Base-by-base conservation (phyloP, 371 early-diverging fungal species). In the Haplosporangium sp. region DNA sequence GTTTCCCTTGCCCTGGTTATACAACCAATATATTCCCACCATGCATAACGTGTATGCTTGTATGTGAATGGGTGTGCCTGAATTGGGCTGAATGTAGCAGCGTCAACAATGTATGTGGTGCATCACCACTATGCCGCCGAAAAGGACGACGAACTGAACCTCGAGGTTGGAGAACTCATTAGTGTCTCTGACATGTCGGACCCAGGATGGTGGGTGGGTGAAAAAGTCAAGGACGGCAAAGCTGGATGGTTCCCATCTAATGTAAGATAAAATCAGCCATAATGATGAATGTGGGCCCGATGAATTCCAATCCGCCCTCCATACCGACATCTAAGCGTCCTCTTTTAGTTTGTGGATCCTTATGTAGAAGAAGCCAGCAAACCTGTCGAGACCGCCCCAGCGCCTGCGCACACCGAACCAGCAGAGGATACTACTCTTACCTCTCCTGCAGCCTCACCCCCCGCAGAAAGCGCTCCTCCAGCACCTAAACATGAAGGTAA, bases 171-270 rank as follows among this genome's bases (percentile, higher is more conserved):
- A 52, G 91, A 91, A 69, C 59, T 84, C 53, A 80, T 92, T 45
- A 80, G 63, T 2, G 90, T 92, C 13, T 83, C 83, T 18, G 86
- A 88, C 59, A 72, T 75, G 53, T 83, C 85, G 50, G 86, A 90
- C 73, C 80, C 82, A 40, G 83, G 83, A 65, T 91, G 92, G 91
- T 92, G 92, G 92, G 77, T 86, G 13, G 93, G 93, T 13, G 82
- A 83, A 60, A 87, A 82, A 59, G 81, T 84, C 64, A 83, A 83
- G 37, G 82, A 81, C 53, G 86, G 86, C 41, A 77, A 85, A 43
- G 61, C 69, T 59, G 93, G 93, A 16, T 90, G 84, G 83, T 93
- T 93, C 65, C 93, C 93, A 50, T 89, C 92, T 66, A 93, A 92
- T 64, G 92, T 91, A 84, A 82, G 63, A 55, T 8, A 36, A 13